These are phyloP conservation scores for Rhizopus microsporus DNA, from an alignment of 371 early-diverging fungal species.

Conservation along the genomic window DNA sequence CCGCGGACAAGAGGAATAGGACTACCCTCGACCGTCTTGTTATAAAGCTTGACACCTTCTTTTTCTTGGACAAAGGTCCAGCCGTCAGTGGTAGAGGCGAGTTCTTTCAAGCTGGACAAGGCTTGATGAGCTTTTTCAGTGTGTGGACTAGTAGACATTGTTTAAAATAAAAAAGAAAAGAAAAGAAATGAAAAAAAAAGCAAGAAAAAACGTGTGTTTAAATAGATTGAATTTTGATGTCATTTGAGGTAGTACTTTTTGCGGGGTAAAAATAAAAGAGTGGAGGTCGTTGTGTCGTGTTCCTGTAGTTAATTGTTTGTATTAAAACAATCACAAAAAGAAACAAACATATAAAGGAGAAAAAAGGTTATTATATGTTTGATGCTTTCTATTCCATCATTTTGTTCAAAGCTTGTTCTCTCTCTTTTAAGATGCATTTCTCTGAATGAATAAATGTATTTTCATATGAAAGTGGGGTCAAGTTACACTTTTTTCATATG, in stretches of 20 bases:
- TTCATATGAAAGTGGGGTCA: no score
- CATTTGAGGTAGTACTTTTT: no score
- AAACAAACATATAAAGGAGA: no score
- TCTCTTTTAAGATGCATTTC: no score
- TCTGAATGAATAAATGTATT: no score
- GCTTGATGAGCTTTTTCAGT: slow-evolving; percentile 19
- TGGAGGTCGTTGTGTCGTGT: no score
- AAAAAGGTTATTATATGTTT: no score
- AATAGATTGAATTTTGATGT: background rate
- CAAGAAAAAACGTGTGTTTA: slow-evolving; percentile 3
- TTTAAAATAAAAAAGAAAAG: slow-evolving; percentile 1
- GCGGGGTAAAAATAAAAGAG: background rate
- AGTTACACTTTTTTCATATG: no score
- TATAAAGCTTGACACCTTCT: slow-evolving; percentile 31
- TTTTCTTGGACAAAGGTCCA: slow-evolving; percentile 31
- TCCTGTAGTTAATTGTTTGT: no score
- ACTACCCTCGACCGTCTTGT: slow-evolving; percentile 18
- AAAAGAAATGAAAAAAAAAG: background rate
- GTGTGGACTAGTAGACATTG: slow-evolving; percentile 21
- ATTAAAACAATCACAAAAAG: no score
- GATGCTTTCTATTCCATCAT: no score
- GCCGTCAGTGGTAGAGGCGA: slow-evolving; percentile 21
- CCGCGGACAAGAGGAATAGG: slow-evolving; percentile 33
- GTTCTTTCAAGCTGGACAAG: slow-evolving; percentile 25
- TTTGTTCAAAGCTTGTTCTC: no score